Evolutionary conservation across 371 early-diverging fungal genomes (phyloP).

Genomic region (Zancudomyces culisetae): DNA sequence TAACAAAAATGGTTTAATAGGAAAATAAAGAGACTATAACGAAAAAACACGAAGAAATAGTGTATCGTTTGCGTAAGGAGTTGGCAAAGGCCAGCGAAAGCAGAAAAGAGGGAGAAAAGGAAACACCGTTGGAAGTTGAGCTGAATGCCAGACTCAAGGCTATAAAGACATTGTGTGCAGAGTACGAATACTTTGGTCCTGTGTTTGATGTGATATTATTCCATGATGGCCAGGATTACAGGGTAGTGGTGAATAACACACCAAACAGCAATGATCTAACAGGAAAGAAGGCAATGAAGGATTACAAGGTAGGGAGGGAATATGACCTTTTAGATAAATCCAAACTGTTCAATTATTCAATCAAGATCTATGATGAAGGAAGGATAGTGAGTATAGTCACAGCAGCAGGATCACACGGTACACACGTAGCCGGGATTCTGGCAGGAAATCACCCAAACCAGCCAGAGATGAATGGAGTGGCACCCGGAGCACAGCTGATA

Average conservation of each 20-base stretch:
- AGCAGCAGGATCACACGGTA: constrained; percentile 67
- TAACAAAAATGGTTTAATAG: no score
- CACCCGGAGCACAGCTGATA: constrained; percentile 79
- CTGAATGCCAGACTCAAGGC: constrained; percentile 45
- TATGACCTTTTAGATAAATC: constrained; percentile 56
- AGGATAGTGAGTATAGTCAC: constrained; percentile 60
- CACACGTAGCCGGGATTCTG: constrained; percentile 82
- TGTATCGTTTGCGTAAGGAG: constrained; percentile 38
- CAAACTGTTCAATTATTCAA: constrained; percentile 55
- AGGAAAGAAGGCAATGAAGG: constrained; percentile 39
- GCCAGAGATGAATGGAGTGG: constrained; percentile 70
- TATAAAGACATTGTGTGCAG: constrained; percentile 37
- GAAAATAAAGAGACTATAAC: constrained; percentile 45
- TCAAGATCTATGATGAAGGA: constrained; percentile 82
- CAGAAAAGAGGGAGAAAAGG: constrained; percentile 21
- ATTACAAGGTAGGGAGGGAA: constrained; percentile 55
- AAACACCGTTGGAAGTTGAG: constrained; percentile 25
- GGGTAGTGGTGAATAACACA: constrained; percentile 66
- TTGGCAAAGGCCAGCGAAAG: constrained; percentile 29
- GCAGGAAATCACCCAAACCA: constrained; percentile 72
- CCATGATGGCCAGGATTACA: constrained; percentile 72
- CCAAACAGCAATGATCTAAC: constrained; percentile 57
- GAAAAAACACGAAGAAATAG: constrained; percentile 37
- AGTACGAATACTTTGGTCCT: constrained; percentile 58
- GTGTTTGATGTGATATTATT: constrained; percentile 69